phyloP scores from a whole-genome alignment of 148 eudicot species.

The Silene uniflora region DNA sequence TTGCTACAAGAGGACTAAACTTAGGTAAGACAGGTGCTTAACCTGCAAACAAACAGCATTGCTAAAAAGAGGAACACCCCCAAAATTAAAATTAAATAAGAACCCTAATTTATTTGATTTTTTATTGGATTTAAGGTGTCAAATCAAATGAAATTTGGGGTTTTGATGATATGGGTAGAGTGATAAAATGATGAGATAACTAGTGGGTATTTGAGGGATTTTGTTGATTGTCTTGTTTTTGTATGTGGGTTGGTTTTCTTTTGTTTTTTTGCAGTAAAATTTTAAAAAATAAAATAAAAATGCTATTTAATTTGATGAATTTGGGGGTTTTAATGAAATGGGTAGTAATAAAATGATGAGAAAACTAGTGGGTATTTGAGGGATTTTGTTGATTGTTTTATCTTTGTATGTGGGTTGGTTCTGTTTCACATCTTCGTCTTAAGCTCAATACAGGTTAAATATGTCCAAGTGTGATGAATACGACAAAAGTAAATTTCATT shows the following conservation, averaged over 20 bases:
- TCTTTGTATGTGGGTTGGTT: background rate
- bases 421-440: too few relatives aligned
- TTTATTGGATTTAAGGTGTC: background rate
- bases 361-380: conserved; percentile 17
- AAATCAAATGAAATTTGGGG: background rate
- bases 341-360: conserved; percentile 10
- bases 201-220: conserved; percentile 18
- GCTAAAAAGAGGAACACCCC: conserved; percentile 29
- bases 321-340: conserved; percentile 17
- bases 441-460: too few relatives aligned
- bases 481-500: too few relatives aligned
- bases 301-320: background rate
- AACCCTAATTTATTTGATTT: background rate
- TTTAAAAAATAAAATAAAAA: background rate
- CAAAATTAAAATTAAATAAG: background rate
- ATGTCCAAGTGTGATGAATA: too few relatives aligned
- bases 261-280: background rate
- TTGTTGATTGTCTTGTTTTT: background rate
- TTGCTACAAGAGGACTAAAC: conserved; percentile 45
- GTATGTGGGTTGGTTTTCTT: background rate
- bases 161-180: conserved; percentile 27
- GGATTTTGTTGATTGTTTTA: background rate
- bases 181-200: conserved; percentile 3
- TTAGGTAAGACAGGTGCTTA: conserved; percentile 50
- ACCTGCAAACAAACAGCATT: conserved; percentile 42